These are phyloP conservation scores for Pilobolus umbonatus DNA, from an alignment of 192 early-diverging fungal genomes.

Conservation along the genomic window DNA sequence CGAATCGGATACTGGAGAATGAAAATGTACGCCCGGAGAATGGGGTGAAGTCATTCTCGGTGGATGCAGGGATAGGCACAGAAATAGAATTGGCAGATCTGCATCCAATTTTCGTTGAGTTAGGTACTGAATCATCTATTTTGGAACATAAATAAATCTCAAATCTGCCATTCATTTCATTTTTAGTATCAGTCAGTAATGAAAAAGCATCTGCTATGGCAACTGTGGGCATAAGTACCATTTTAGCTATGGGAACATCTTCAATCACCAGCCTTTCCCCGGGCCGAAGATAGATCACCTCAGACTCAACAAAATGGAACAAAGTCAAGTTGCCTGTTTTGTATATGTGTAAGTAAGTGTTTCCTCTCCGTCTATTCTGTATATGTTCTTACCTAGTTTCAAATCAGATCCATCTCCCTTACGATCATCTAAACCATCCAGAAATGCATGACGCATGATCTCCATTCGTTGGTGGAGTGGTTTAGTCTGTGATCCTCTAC, in stretches of 20 bases:
- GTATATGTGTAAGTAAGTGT: background rate
- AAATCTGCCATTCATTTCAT: slow-evolving; percentile 24
- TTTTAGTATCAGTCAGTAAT: slow-evolving; percentile 34
- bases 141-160: slow-evolving; percentile 43
- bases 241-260: slow-evolving; percentile 9
- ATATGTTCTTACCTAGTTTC: slow-evolving; percentile 10
- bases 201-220: slow-evolving; percentile 30
- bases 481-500: slow-evolving; percentile 50
- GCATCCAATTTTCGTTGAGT: slow-evolving; percentile 24
- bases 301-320: slow-evolving; percentile 21
- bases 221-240: slow-evolving; percentile 31
- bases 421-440: slow-evolving; percentile 47
- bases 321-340: slow-evolving; percentile 19
- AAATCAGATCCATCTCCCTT: slow-evolving; percentile 21
- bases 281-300: slow-evolving; percentile 24
- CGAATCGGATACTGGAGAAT: slow-evolving; percentile 33
- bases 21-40: slow-evolving; percentile 33
- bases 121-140: slow-evolving; percentile 19
- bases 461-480: slow-evolving; percentile 57
- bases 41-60: slow-evolving; percentile 12
- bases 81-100: slow-evolving; percentile 22
- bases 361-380: background rate
- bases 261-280: slow-evolving; percentile 31
- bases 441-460: slow-evolving; percentile 51
- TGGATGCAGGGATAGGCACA: slow-evolving; percentile 32